Evolutionary conservation across 805 yeast genomes (phyloP).

Genomic region (Starmerella apis): DNA sequence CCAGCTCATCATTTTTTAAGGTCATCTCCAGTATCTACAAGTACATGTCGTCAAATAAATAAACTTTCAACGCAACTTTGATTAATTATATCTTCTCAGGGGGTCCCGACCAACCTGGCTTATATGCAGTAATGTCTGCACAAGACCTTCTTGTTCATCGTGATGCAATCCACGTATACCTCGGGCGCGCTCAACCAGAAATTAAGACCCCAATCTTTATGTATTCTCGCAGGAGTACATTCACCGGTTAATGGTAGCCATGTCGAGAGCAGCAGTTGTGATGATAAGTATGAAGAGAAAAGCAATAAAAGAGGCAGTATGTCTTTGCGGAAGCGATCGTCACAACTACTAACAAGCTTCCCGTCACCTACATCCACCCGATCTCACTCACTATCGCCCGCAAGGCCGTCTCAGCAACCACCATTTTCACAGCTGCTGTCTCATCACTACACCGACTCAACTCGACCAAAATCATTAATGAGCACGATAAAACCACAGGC

Average conservation of each 20-base stretch:
- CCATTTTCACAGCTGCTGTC: background rate
- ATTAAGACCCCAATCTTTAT: background rate
- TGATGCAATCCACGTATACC: too few relatives aligned
- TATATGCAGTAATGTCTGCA: background rate
- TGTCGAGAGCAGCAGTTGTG: background rate
- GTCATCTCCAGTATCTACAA: background rate
- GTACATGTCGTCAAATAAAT: background rate
- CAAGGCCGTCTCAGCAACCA: background rate
- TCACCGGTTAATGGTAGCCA: background rate
- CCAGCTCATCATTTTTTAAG: background rate
- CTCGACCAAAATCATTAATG: background rate
- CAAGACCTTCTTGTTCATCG: too few relatives aligned
- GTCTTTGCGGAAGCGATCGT: conserved; percentile 2
- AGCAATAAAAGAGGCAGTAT: background rate
- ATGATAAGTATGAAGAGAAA: too few relatives aligned
- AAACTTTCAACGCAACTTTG: conserved; percentile 4
- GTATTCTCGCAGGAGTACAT: background rate
- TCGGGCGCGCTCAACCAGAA: background rate
- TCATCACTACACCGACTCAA: background rate
- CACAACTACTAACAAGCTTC: background rate
- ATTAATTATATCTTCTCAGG: background rate
- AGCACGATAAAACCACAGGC: background rate
- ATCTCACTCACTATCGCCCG: background rate
- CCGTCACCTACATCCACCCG: background rate
- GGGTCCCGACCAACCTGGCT: background rate